Evolutionary conservation across 495 filamentous ascomycete species (phyloP), one percentile per base, ranked within the genome.

Genomic region (Penicillium alfredii): DNA sequence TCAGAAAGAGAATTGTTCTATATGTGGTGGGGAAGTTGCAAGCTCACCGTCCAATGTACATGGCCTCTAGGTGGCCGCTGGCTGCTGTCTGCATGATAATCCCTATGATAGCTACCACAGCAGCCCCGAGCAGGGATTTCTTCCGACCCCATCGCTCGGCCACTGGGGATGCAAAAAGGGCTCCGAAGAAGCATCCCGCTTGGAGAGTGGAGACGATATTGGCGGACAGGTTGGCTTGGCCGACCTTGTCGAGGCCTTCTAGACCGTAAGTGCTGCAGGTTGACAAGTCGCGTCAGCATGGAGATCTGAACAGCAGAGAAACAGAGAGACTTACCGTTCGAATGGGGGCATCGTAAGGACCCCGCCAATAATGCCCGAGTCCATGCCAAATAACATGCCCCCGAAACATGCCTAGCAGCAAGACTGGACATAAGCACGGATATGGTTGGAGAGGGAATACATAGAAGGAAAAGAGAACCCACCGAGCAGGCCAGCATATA

Each of bases 331-430:
- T 52, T 40, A 73, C 68, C 68, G 69, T 32, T 67, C 63, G 55
- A 85, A 86, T 10, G 77, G 72, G 2, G 68, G 65, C 42, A 84
- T 68, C 2, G 77, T 76, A 3, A 84, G 66, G 6, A 81, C 82
- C 7, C 76, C 80, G 21, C 81, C 81, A 32, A 85, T 85, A 48
- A 84, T 84, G 29, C 78, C 77, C 3, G 73, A 74, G 51, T 86
- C 81, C 55, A 83, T 82, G 4, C 83, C 82, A 30, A 82, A 69
- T 16, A 66, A 69, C 76, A 82, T 85, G 41, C 83, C 84, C 26
- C 83, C 84, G 42, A 85, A 89, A 61, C 83, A 85, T 4, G 78
- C 77, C 74, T 76, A 34, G n/a, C n/a, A n/a, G n/a, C n/a, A n/a
- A n/a, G n/a, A n/a, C n/a, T n/a, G n/a, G n/a, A n/a, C n/a, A n/a